These are phyloP conservation scores for Rosa lucieae DNA, from an alignment of 306 rosid genomes.

Conservation along the genomic window DNA sequence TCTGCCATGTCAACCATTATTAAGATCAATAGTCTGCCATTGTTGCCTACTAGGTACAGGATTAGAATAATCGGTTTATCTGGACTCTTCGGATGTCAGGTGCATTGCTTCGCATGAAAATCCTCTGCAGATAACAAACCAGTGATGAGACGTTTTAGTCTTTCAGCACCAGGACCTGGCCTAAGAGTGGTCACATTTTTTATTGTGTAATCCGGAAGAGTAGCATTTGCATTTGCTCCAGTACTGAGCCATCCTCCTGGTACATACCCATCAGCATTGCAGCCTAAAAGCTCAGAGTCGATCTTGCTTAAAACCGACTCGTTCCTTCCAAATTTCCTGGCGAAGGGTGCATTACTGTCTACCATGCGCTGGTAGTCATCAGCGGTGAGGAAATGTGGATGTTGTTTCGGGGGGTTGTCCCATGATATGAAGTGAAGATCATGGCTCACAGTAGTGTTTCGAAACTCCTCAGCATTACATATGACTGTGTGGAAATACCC, in stretches of 20 bases:
- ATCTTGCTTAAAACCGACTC: conserved; percentile 55
- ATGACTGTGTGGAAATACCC: conserved; percentile 85
- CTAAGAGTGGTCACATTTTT: conserved; percentile 49
- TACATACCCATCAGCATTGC: conserved; percentile 52
- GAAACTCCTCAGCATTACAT: conserved; percentile 70
- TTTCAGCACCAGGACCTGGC: conserved; percentile 68
- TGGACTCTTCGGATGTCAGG: conserved; percentile 32
- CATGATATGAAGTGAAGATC: conserved; percentile 88
- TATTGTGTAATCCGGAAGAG: conserved; percentile 21
- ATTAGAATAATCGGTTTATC: conserved; percentile 17
- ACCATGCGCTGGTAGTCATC: conserved; percentile 58
- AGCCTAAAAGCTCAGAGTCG: conserved; percentile 54
- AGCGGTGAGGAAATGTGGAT: conserved; percentile 60
- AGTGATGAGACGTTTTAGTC: conserved; percentile 49
- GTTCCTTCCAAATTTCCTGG: conserved; percentile 64
- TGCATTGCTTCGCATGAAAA: conserved; percentile 54
- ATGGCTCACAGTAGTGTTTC: conserved; percentile 70
- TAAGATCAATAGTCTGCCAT: conserved; percentile 16
- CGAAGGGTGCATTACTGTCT: conserved; percentile 71
- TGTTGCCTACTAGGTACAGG: conserved; percentile 29
- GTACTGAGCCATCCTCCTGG: conserved; percentile 58
- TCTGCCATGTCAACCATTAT: conserved; percentile 30
- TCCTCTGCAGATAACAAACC: conserved; percentile 59
- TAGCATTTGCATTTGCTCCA: conserved; percentile 29
- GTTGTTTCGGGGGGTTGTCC: conserved; percentile 87